Conservation (phyloP, 768 basidiomycete genomes). For the Boletus coccyginus region DNA sequence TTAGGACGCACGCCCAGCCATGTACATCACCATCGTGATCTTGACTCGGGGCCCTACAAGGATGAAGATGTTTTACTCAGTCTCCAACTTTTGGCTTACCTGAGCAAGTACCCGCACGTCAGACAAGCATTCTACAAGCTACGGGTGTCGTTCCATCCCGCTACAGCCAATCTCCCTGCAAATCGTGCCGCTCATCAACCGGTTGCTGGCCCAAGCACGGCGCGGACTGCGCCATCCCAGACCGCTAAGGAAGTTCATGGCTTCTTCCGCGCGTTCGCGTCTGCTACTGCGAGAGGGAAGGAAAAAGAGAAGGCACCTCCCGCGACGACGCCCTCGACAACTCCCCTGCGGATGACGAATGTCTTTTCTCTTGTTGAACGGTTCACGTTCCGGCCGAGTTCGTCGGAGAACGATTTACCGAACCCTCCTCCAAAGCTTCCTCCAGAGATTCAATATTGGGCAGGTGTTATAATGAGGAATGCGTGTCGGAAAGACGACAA, state of each 20-base stretch:
- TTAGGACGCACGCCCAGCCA: conserved; percentile 30
- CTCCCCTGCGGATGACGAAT: conserved; percentile 62
- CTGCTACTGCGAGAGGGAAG: conserved; percentile 44
- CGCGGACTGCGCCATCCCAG: conserved; percentile 13
- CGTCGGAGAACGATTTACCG: conserved; percentile 69
- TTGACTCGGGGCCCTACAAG: conserved; percentile 68
- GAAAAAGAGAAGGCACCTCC: conserved; percentile 41
- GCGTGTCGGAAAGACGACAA: conserved; percentile 97
- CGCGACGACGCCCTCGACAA: not conserved
- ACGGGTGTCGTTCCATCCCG: conserved; percentile 78
- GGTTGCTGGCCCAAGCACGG: conserved; percentile 26
- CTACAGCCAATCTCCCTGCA: conserved; percentile 45
- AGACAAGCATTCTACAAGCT: conserved; percentile 93
- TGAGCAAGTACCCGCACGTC: conserved; percentile 98
- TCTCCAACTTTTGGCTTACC: conserved; percentile 90
- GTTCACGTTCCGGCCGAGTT: conserved; percentile 92
- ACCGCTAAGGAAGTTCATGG: conserved; percentile 35
- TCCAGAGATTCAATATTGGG: conserved; percentile 96
- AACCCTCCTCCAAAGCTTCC: conserved; percentile 73
- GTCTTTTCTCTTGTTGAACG: conserved; percentile 95
- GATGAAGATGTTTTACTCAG: conserved; percentile 93
- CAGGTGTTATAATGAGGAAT: conserved; percentile 99
- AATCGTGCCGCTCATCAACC: conserved; percentile 27
- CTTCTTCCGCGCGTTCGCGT: conserved; percentile 47
- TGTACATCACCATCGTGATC: conserved; percentile 38